These are phyloP conservation scores for Metschnikowia lochheadii DNA, from an alignment of 805 yeast genomes.

Conservation along the genomic window DNA sequence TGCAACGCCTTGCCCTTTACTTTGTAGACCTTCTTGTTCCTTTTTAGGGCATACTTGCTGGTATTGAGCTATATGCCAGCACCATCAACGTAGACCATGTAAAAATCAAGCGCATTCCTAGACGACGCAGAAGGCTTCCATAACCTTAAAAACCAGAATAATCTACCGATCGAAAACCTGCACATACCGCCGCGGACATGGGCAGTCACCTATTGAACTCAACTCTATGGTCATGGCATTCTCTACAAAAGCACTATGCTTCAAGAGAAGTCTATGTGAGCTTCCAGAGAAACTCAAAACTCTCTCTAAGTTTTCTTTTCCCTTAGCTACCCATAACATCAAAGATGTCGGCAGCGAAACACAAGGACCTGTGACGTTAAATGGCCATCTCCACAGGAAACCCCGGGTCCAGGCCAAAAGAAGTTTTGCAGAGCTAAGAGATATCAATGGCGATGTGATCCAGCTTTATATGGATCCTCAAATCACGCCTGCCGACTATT, in stretches of 20 bases:
- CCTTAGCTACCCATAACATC: constrained; percentile 30
- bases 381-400: constrained; percentile 82
- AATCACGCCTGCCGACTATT: constrained; percentile 35
- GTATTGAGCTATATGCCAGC: too few relatives aligned
- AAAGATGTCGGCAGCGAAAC: constrained; percentile 11
- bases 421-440: constrained; percentile 74
- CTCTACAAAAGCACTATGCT: not conserved
- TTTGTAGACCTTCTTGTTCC: too few relatives aligned
- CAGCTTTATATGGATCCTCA: constrained; percentile 47
- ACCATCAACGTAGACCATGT: too few relatives aligned
- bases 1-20: too few relatives aligned
- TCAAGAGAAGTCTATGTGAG: not conserved
- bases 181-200: not conserved
- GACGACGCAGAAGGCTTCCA: too few relatives aligned
- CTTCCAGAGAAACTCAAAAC: constrained; percentile 9
- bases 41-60: too few relatives aligned
- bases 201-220: not conserved
- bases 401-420: constrained; percentile 69
- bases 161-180: not conserved
- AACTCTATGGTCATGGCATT: not conserved
- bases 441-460: constrained; percentile 58
- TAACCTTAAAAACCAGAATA: too few relatives aligned
- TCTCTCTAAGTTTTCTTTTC: constrained; percentile 31
- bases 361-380: constrained; percentile 40
- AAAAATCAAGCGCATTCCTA: too few relatives aligned